phyloP scores from a whole-genome alignment of 2,329 filamentous ascomycete species.

The Ampelomyces quisqualis region DNA sequence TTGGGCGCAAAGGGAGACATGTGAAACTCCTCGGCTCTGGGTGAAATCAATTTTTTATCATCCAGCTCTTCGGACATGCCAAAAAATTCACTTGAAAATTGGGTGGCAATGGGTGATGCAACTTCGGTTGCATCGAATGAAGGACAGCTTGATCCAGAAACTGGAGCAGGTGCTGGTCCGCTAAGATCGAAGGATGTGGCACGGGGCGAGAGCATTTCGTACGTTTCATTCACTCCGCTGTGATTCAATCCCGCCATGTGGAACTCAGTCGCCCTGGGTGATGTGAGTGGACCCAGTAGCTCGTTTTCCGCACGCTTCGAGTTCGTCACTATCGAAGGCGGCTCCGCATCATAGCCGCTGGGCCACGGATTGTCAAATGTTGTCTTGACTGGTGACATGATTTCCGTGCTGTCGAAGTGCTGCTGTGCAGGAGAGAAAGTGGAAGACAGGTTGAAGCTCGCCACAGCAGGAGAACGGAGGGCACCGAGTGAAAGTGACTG shows the following conservation, averaged over 20 bases:
- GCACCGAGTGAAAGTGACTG: conserved; percentile 25
- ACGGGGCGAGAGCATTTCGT: conserved; percentile 21
- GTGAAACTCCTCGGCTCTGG: conserved; percentile 40
- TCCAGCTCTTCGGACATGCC: conserved; percentile 29
- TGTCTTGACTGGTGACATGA: conserved; percentile 34
- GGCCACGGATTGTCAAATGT: conserved; percentile 38
- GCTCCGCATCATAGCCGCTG: conserved; percentile 24
- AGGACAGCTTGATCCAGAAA: not conserved
- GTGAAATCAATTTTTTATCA: conserved; percentile 41
- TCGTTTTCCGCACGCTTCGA: conserved; percentile 13
- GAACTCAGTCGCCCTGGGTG: conserved; percentile 29
- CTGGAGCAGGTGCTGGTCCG: conserved; percentile 1
- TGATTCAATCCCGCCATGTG: conserved; percentile 13
- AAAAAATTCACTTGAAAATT: conserved; percentile 40
- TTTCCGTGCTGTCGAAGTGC: conserved; percentile 17
- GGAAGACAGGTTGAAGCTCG: conserved; percentile 30
- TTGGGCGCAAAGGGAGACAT: conserved; percentile 41
- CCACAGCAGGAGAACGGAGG: conserved; percentile 32
- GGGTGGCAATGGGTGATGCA: conserved; percentile 44
- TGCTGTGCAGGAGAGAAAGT: conserved; percentile 19
- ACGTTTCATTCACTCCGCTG: conserved; percentile 16
- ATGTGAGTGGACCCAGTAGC: conserved; percentile 21
- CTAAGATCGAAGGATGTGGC: conserved; percentile 20
- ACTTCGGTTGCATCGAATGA: conserved; percentile 17
- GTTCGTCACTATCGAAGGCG: conserved; percentile 10